phyloP scores from a whole-genome alignment of 441 rosid species.

The Pelargonium cotyledonis region DNA sequence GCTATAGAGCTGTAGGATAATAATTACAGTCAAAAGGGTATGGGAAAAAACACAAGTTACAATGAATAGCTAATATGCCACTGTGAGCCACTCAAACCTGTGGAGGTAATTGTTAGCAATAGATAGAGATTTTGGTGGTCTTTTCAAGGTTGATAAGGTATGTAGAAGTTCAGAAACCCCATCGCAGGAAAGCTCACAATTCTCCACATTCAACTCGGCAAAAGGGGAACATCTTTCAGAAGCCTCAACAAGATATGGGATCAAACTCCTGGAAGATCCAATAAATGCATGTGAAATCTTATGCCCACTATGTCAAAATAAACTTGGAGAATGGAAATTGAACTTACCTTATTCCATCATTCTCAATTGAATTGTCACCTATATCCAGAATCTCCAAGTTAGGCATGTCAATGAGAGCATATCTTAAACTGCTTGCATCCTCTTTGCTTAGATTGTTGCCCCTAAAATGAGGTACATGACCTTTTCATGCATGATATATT shows the following conservation, averaged over 20 bases:
- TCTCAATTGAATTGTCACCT: slow-evolving; percentile 75
- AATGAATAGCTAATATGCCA: slow-evolving; percentile 11
- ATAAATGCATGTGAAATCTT: slow-evolving; percentile 22
- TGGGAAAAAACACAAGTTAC: slow-evolving; percentile 7
- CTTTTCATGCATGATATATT: slow-evolving; percentile 17
- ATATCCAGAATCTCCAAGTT: slow-evolving; percentile 64
- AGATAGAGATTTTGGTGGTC: slow-evolving; percentile 49
- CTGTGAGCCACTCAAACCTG: slow-evolving; percentile 43
- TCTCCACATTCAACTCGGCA: slow-evolving; percentile 57
- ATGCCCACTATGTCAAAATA: slow-evolving; percentile 13
- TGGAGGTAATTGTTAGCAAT: slow-evolving; percentile 76
- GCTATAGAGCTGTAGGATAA: slow-evolving; percentile 51
- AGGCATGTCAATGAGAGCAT: slow-evolving; percentile 54
- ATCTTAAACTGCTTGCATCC: slow-evolving; percentile 53
- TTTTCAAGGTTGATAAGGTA: slow-evolving; percentile 41
- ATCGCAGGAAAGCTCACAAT: slow-evolving; percentile 59
- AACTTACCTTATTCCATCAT: slow-evolving; percentile 68
- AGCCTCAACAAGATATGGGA: slow-evolving; percentile 56
- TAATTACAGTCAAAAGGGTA: slow-evolving; percentile 17
- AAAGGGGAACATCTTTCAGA: slow-evolving; percentile 37
- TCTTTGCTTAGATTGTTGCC: slow-evolving; percentile 62
- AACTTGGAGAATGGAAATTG: slow-evolving; percentile 14
- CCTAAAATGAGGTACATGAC: slow-evolving; percentile 37
- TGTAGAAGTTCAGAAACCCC: slow-evolving; percentile 59
- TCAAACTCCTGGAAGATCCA: slow-evolving; percentile 53